These are phyloP conservation scores for Apocynum venetum DNA, from an alignment of 257 asterid species.

Conservation along the genomic window DNA sequence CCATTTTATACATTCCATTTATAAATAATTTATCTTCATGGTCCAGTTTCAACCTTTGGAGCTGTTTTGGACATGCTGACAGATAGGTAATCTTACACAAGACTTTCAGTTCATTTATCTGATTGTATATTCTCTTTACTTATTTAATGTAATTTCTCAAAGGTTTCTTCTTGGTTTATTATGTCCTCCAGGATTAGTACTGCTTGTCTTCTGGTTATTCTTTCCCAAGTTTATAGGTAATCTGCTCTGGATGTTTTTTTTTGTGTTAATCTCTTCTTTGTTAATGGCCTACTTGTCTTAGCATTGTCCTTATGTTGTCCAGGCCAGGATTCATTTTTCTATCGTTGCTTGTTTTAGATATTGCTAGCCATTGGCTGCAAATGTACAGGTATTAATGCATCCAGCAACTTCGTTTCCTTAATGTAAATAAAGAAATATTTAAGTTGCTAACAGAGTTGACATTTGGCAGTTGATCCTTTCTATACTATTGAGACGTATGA, in stretches of 20 bases:
- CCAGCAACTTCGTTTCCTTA: neutral
- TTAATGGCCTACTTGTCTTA: slow-evolving; percentile 1
- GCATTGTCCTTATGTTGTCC: slow-evolving; percentile 27
- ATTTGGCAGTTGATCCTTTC: neutral
- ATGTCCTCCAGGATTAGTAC: slow-evolving; percentile 79
- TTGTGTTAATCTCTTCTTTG: neutral
- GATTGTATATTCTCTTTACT: slow-evolving; percentile 9
- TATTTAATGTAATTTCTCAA: slow-evolving; percentile 3
- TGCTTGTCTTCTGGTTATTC: slow-evolving; percentile 88
- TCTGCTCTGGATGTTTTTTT: slow-evolving; percentile 12
- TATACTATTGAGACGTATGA: slow-evolving; percentile 1
- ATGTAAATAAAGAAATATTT: neutral
- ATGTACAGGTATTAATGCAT: slow-evolving; percentile 73
- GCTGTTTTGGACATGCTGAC: slow-evolving; percentile 98
- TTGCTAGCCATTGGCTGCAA: slow-evolving; percentile 97
- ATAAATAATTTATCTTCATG: slow-evolving; percentile 17
- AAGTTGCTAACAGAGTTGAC: neutral
- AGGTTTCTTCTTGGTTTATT: slow-evolving; percentile 19
- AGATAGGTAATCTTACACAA: slow-evolving; percentile 59
- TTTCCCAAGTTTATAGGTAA: slow-evolving; percentile 95
- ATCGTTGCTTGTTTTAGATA: slow-evolving; percentile 86
- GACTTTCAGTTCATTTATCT: neutral
- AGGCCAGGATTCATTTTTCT: slow-evolving; percentile 88
- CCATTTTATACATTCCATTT: slow-evolving; percentile 7
- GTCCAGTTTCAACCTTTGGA: slow-evolving; percentile 93